phyloP scores from a whole-genome alignment of 2,329 filamentous ascomycete genomes.

The Hypoxylon sp. region DNA sequence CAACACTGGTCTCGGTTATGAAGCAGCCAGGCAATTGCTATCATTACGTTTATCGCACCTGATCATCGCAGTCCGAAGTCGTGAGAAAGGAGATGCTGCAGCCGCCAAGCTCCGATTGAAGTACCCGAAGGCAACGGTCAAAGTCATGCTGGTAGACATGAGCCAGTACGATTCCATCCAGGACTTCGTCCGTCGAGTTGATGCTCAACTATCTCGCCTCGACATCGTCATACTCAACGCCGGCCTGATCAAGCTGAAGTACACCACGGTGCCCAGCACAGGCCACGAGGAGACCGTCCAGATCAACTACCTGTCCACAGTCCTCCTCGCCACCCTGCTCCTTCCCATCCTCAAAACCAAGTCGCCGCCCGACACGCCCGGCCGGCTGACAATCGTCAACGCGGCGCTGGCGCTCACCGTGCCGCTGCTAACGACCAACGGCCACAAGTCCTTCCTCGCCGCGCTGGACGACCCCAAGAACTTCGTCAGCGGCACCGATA shows the following conservation, averaged over 20 bases:
- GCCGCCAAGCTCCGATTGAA: slow-evolving; percentile 44
- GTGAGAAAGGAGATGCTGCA: slow-evolving; percentile 53
- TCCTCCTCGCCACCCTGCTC: slow-evolving; percentile 16
- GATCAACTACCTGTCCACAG: slow-evolving; percentile 21
- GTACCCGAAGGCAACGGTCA: slow-evolving; percentile 49
- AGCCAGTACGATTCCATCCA: slow-evolving; percentile 54
- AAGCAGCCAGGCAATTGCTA: slow-evolving; percentile 53
- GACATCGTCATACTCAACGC: slow-evolving; percentile 27
- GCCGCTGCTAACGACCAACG: slow-evolving; percentile 27
- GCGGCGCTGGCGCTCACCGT: slow-evolving; percentile 37
- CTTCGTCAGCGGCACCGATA: slow-evolving; percentile 43
- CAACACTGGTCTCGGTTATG: slow-evolving; percentile 60
- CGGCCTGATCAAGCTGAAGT: slow-evolving; percentile 6
- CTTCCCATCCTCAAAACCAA: slow-evolving; percentile 26
- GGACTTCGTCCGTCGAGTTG: slow-evolving; percentile 50
- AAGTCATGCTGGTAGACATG: slow-evolving; percentile 63
- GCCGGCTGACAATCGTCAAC: slow-evolving; percentile 37
- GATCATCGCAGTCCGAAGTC: slow-evolving; percentile 57
- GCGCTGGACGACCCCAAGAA: slow-evolving; percentile 18
- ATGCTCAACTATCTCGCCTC: slow-evolving; percentile 7
- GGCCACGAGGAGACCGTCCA: slow-evolving; percentile 25
- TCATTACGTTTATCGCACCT: slow-evolving; percentile 51
- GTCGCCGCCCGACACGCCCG: slow-evolving; percentile 9
- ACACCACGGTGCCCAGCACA: background rate
- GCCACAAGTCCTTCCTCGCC: slow-evolving; percentile 28